Evolutionary conservation across 2,329 filamentous ascomycete genomes (phyloP).

Genomic region (Tolypocladium album): DNA sequence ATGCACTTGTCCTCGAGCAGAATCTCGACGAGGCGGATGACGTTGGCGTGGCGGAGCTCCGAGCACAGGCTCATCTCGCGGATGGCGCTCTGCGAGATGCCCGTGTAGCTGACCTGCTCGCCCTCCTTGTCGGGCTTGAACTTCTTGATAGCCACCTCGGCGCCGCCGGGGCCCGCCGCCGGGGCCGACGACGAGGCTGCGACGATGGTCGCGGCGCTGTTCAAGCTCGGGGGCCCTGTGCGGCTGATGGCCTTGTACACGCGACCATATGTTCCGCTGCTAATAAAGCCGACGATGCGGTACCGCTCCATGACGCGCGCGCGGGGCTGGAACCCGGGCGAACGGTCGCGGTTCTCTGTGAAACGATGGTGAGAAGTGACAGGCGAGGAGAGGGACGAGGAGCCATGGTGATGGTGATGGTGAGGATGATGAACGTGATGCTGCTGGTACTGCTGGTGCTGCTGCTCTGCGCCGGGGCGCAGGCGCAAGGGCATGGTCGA

Average conservation of each 20-base stretch:
- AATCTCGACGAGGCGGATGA: slow-evolving; percentile 87
- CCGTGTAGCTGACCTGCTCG: slow-evolving; percentile 87
- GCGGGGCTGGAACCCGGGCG: slow-evolving; percentile 57
- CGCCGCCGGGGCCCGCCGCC: slow-evolving; percentile 36
- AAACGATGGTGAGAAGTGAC: slow-evolving; percentile 23
- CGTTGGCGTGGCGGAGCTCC: slow-evolving; percentile 78
- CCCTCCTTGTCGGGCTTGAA: slow-evolving; percentile 99
- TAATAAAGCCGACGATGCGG: slow-evolving; percentile 96
- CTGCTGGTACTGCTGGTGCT: not conserved
- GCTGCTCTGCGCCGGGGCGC: slow-evolving; percentile 13
- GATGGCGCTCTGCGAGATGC: slow-evolving; percentile 93
- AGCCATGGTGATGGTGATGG: slow-evolving; percentile 7
- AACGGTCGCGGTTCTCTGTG: slow-evolving; percentile 43
- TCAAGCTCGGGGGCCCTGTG: not conserved
- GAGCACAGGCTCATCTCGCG: slow-evolving; percentile 96
- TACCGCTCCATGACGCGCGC: slow-evolving; percentile 87
- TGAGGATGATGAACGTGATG: slow-evolving; percentile 4
- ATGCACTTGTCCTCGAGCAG: slow-evolving; percentile 98
- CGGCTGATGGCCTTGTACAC: slow-evolving; percentile 90
- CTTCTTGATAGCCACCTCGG: slow-evolving; percentile 96
- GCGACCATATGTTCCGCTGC: slow-evolving; percentile 91
- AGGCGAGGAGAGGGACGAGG: slow-evolving; percentile 8
- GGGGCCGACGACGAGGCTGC: not conserved
- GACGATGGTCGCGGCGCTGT: not conserved
- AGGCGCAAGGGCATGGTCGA: slow-evolving; percentile 21